These are phyloP conservation scores for Penicillium sp. DNA, from an alignment of 2,329 filamentous ascomycete genomes.

Conservation along the genomic window DNA sequence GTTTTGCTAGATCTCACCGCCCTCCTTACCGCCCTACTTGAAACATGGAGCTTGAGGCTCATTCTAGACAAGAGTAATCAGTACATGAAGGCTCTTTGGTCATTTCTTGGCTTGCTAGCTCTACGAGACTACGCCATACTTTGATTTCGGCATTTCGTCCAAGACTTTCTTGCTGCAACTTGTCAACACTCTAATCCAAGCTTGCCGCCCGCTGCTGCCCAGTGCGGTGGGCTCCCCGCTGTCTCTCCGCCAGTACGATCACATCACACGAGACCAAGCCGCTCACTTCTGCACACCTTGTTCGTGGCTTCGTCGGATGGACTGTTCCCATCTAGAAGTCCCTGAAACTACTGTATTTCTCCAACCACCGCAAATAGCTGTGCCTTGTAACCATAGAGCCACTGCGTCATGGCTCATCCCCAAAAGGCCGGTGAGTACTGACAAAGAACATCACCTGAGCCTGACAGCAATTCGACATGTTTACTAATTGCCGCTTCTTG, in stretches of 20 bases:
- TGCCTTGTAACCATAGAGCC: not conserved
- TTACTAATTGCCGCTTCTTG: constrained; percentile 2
- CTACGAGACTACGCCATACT: not conserved
- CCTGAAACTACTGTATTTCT: not conserved
- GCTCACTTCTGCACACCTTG: not conserved
- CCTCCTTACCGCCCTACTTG: constrained; percentile 9
- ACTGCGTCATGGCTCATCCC: constrained; percentile 30
- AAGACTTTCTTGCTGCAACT: not conserved
- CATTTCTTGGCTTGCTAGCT: not conserved
- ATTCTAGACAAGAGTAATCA: not conserved
- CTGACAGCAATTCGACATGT: not conserved
- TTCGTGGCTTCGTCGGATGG: constrained; percentile 2
- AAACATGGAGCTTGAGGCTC: constrained; percentile 18
- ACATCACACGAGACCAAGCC: constrained; percentile 7
- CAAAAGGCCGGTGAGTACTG: constrained; percentile 34
- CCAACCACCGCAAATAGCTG: not conserved
- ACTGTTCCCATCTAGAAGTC: not conserved
- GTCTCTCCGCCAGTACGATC: constrained; percentile 18
- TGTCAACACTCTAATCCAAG: constrained; percentile 4
- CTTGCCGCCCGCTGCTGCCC: constrained; percentile 23
- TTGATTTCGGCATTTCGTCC: not conserved
- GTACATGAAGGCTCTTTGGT: not conserved
- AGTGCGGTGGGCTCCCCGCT: constrained; percentile 29
- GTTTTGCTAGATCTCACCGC: constrained; percentile 30
- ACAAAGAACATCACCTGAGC: not conserved